These are phyloP conservation scores for Coemansia brasiliensis DNA, from an alignment of 192 early-diverging fungal genomes.

Conservation along the genomic window DNA sequence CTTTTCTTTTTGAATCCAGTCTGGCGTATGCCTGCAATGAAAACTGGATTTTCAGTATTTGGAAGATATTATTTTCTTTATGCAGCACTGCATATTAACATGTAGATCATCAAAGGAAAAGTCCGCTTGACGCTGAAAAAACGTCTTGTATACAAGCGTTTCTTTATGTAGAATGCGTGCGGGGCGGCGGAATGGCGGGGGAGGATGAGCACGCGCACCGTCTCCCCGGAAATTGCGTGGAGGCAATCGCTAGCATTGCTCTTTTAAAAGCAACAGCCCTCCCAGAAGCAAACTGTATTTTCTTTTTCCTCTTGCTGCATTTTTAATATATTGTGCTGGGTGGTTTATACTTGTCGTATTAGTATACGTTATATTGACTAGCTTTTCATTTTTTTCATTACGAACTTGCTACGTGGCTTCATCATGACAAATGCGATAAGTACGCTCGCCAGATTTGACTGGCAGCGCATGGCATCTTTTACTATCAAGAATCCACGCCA, in stretches of 20 bases:
- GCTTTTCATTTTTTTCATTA: too few relatives aligned
- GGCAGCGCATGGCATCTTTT: conserved; percentile 36
- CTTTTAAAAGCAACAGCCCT: background rate
- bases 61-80: too few relatives aligned
- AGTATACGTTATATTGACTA: background rate
- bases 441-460: conserved; percentile 50
- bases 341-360: background rate
- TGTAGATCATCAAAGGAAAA: background rate
- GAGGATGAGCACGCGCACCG: too few relatives aligned
- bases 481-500: conserved; percentile 42
- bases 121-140: background rate
- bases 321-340: conserved; percentile 4
- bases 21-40: background rate
- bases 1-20: conserved; percentile 2
- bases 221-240: too few relatives aligned
- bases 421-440: conserved; percentile 44
- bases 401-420: background rate
- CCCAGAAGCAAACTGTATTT: background rate
- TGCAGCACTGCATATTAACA: too few relatives aligned
- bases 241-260: too few relatives aligned
- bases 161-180: background rate
- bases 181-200: background rate
- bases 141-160: background rate
- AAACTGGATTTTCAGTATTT: too few relatives aligned
- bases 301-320: background rate